These are phyloP conservation scores for Leccinum griseonigrum DNA, from an alignment of 1,284 basidiomycete species.

Conservation along the genomic window DNA sequence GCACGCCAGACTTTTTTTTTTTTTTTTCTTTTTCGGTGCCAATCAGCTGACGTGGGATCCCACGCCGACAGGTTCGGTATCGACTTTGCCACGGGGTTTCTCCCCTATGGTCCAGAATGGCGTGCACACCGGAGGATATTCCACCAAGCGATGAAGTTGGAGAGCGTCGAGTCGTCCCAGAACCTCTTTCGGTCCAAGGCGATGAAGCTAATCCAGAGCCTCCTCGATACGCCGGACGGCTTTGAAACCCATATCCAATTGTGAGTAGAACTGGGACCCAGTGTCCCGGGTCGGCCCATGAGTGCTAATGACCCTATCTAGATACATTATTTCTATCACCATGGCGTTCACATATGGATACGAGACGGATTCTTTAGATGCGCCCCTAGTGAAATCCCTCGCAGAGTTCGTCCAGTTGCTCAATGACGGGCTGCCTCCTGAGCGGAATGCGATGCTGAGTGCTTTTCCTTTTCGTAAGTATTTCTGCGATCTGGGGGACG, in stretches of 20 bases:
- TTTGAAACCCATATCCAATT: conserved; percentile 26
- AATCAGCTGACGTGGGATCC: neutral
- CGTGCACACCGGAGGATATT: conserved; percentile 31
- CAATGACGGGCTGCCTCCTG: conserved; percentile 25
- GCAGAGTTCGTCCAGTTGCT: conserved; percentile 24
- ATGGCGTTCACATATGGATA: conserved; percentile 33
- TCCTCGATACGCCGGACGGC: conserved; percentile 23
- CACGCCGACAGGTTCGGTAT: conserved; percentile 27
- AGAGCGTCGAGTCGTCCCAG: conserved; percentile 19
- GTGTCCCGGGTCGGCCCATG: neutral
- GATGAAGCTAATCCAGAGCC: conserved; percentile 17
- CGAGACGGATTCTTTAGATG: conserved; percentile 25
- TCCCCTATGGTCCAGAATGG: conserved; percentile 31
- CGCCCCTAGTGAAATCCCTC: conserved; percentile 27
- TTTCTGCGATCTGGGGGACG: neutral
- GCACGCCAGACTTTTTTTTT: neutral
- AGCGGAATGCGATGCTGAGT: conserved; percentile 31
- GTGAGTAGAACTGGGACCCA: conserved; percentile 10
- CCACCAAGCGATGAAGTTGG: conserved; percentile 27
- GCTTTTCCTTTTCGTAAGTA: conserved; percentile 31
- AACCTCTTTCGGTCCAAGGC: conserved; percentile 23
- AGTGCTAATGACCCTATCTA: conserved; percentile 5
- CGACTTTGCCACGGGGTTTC: conserved; percentile 33
- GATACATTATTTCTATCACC: conserved; percentile 32
- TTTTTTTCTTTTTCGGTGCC: neutral